Percentiles rank a stretch among this genome's conserved stretches.
Evolutionary conservation across 2,329 filamentous ascomycete species (phyloP).

Genomic region (Nemania sp.): DNA sequence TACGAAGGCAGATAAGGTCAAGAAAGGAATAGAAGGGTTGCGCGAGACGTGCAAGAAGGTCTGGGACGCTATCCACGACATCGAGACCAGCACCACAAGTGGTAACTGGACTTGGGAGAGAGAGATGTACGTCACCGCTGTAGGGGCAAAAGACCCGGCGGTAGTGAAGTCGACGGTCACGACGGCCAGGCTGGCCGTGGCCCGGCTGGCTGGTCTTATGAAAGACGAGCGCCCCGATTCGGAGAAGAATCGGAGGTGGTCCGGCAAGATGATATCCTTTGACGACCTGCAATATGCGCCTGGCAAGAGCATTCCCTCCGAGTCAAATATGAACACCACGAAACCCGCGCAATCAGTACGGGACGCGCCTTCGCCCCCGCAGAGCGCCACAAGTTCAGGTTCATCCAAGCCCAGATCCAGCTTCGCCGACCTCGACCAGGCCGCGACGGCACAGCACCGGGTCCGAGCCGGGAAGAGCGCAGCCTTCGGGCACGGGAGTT

Average conservation of each 20-base stretch:
- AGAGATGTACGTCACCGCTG: conserved; percentile 41
- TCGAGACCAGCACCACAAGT: conserved; percentile 28
- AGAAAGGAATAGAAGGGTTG: conserved; percentile 35
- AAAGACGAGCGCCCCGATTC: conserved; percentile 32
- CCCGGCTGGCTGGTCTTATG: conserved; percentile 38
- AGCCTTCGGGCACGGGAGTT: not conserved
- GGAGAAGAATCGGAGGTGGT: conserved; percentile 44
- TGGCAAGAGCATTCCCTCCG: not conserved
- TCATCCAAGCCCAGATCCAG: not conserved
- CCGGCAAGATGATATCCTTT: conserved; percentile 43
- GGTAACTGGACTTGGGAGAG: conserved; percentile 38
- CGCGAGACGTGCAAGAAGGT: conserved; percentile 36
- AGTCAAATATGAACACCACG: not conserved
- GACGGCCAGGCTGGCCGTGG: conserved; percentile 39
- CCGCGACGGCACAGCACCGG: conserved; percentile 9
- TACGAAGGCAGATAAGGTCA: conserved; percentile 61
- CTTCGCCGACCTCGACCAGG: conserved; percentile 25
- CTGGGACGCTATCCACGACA: conserved; percentile 35
- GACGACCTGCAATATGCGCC: conserved; percentile 40
- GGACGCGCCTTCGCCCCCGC: not conserved
- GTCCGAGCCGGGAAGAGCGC: not conserved
- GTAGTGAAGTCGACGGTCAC: conserved; percentile 33
- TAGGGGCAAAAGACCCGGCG: conserved; percentile 34
- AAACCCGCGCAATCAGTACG: not conserved
- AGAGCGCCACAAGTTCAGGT: not conserved